These are phyloP conservation scores for Fremontodendron californicum DNA, from an alignment of 345 rosid genomes.

Conservation along the genomic window DNA sequence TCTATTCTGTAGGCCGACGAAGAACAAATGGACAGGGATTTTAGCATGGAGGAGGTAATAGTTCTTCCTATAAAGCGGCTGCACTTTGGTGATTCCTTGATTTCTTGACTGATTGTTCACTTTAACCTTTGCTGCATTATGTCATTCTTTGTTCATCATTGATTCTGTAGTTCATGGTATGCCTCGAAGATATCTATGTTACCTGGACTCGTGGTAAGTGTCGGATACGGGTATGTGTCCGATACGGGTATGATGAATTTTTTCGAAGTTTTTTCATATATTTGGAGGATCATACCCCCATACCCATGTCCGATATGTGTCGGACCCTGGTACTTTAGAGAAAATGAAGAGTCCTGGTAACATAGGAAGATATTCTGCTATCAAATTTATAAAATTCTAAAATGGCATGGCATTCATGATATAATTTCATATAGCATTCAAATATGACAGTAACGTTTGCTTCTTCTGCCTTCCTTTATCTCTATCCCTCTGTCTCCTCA, in stretches of 20 bases:
- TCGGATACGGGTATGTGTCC: too few species aligned
- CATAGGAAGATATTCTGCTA: not conserved
- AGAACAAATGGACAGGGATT: conserved; percentile 17
- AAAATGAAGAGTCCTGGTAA: too few species aligned
- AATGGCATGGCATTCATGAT: not conserved
- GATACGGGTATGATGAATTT: too few species aligned
- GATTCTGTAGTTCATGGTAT: not conserved
- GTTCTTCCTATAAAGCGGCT: not conserved
- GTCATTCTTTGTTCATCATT: not conserved
- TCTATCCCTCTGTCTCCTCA: not conserved
- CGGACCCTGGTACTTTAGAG: too few species aligned
- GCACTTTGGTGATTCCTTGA: not conserved
- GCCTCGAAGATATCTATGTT: too few species aligned
- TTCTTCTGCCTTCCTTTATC: not conserved
- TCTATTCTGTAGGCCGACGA: conserved; percentile 20
- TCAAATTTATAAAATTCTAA: not conserved
- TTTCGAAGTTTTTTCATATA: too few species aligned
- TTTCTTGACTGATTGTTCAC: not conserved
- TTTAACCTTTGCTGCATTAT: not conserved
- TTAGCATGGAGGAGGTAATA: conserved; percentile 23
- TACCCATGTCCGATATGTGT: too few species aligned
- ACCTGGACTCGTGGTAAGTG: too few species aligned
- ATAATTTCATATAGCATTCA: conserved; percentile 1
- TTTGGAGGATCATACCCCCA: too few species aligned
- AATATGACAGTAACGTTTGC: not conserved